Evolutionary conservation across 2,329 filamentous ascomycete genomes (phyloP).

Genomic region (Nemania serpens): DNA sequence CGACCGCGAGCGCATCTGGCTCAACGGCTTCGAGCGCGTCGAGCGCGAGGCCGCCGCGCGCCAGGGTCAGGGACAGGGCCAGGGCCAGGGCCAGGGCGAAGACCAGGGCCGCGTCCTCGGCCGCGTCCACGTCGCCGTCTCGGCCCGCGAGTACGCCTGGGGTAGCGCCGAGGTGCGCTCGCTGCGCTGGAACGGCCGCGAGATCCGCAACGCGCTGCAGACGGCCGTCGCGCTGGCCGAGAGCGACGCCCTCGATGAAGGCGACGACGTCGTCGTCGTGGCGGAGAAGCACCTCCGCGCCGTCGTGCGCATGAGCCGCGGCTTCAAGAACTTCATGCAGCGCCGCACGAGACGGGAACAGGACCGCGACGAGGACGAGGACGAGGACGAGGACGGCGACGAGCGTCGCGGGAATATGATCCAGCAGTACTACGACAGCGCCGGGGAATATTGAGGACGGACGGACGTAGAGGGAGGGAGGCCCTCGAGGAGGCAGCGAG

Average conservation of each 20-base stretch:
- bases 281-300: slow-evolving; percentile 44
- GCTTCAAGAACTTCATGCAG: slow-evolving; percentile 44
- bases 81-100: too few relatives aligned
- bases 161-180: slow-evolving; percentile 43
- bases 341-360: not conserved
- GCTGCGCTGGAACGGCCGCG: slow-evolving; percentile 46
- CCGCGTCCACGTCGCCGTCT: slow-evolving; percentile 44
- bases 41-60: slow-evolving; percentile 44
- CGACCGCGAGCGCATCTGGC: slow-evolving; percentile 52
- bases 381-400: not conserved
- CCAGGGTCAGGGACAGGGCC: slow-evolving; percentile 21
- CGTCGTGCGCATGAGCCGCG: slow-evolving; percentile 46
- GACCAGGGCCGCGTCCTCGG: too few relatives aligned
- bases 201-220: slow-evolving; percentile 44
- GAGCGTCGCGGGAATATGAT: too few relatives aligned
- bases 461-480: too few relatives aligned
- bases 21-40: slow-evolving; percentile 52
- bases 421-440: too few relatives aligned
- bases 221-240: slow-evolving; percentile 40
- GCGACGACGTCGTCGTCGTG: slow-evolving; percentile 39
- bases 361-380: not conserved
- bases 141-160: slow-evolving; percentile 48
- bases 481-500: too few relatives aligned
- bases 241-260: slow-evolving; percentile 36
- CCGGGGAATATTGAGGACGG: too few relatives aligned